Conservation (phyloP, 2,329 filamentous ascomycete genomes). For the Plenodomus tracheiphilus region DNA sequence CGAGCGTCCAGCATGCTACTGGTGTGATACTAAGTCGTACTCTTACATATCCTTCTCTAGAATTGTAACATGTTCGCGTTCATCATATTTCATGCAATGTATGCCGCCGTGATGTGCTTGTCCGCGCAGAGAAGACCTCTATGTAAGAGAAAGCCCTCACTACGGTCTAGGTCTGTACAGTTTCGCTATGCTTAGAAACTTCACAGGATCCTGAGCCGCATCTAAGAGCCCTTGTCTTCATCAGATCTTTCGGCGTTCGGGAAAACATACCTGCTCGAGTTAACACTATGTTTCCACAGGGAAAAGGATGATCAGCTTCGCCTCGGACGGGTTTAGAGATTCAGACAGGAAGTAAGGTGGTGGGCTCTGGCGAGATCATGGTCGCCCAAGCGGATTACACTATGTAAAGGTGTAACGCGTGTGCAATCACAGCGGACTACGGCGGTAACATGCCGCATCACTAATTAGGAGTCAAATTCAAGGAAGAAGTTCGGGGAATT, state of each 20-base stretch:
- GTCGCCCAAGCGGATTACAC: constrained; percentile 1
- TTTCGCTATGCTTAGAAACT: constrained; percentile 2
- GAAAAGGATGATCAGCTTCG: constrained; percentile 1
- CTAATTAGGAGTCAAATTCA: not conserved
- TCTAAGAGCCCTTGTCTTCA: constrained; percentile 1
- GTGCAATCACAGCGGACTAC: constrained; percentile 1
- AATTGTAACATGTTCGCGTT: constrained; percentile 1
- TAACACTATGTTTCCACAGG: constrained; percentile 1
- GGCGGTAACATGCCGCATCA: constrained; percentile 1
- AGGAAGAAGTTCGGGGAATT: not conserved
- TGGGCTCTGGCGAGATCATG: constrained; percentile 1
- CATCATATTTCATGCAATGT: constrained; percentile 1
- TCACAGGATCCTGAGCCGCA: constrained; percentile 1
- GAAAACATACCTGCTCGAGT: constrained; percentile 1
- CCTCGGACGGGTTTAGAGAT: constrained; percentile 1
- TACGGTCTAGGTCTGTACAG: constrained; percentile 1
- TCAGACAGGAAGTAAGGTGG: constrained; percentile 1
- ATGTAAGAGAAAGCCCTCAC: constrained; percentile 1
- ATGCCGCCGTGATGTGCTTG: constrained; percentile 1
- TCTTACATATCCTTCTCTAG: constrained; percentile 1
- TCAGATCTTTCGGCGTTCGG: constrained; percentile 1
- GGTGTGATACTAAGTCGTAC: constrained; percentile 1
- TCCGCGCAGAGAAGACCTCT: constrained; percentile 1
- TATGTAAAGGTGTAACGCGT: constrained; percentile 1
- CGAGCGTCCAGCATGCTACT: not conserved